phyloP scores from a whole-genome alignment of 2,329 filamentous ascomycete species.

The Phialophora tarda region DNA sequence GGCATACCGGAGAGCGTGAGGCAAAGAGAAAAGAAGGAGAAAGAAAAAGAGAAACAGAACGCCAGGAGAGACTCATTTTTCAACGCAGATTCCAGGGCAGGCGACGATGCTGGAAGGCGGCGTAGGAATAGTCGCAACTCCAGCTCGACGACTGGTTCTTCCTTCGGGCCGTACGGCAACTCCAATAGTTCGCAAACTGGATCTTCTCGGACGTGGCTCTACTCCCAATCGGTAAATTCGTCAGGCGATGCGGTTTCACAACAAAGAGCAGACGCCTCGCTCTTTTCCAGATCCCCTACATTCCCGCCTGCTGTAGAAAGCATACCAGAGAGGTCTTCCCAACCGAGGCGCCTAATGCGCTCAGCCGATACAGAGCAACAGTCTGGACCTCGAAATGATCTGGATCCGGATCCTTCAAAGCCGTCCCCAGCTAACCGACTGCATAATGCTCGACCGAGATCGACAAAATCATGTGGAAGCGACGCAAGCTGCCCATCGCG shows the following conservation, averaged over 20 bases:
- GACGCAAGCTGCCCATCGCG: not conserved
- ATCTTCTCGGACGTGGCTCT: conserved; percentile 25
- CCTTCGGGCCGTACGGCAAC: conserved; percentile 23
- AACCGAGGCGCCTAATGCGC: not conserved
- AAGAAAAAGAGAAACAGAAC: conserved; percentile 28
- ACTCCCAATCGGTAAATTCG: conserved; percentile 32
- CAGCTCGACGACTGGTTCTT: conserved; percentile 32
- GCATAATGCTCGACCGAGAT: not conserved
- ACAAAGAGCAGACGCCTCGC: conserved; percentile 19
- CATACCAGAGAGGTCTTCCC: not conserved
- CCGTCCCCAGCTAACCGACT: not conserved
- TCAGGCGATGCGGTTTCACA: conserved; percentile 35
- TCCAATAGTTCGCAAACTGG: conserved; percentile 27
- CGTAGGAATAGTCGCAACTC: conserved; percentile 25
- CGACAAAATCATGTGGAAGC: not conserved
- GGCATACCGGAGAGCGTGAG: conserved; percentile 54
- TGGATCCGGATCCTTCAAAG: not conserved
- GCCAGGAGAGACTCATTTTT: conserved; percentile 20
- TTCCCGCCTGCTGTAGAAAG: conserved; percentile 18
- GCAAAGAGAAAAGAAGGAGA: conserved; percentile 40
- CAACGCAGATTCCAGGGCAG: conserved; percentile 6
- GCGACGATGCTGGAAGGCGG: conserved; percentile 10
- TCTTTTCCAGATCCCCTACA: conserved; percentile 6
- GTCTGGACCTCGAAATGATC: not conserved
- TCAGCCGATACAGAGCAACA: not conserved